Evolutionary conservation across 768 basidiomycete species (phyloP).

Genomic region (Phaffia australis): DNA sequence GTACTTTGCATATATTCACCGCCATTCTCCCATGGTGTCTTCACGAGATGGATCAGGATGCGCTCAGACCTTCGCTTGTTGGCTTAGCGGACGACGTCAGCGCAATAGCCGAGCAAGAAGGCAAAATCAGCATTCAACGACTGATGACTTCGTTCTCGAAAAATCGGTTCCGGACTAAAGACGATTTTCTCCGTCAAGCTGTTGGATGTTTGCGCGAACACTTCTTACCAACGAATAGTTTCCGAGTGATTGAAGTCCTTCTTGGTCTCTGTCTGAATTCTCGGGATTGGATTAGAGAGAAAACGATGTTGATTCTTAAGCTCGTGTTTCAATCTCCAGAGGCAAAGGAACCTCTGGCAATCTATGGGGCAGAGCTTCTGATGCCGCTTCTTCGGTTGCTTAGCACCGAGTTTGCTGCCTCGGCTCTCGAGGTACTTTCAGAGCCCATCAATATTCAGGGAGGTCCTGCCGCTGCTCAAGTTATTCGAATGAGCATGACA

Average conservation of each 20-base stretch:
- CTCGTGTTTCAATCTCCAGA: conserved; percentile 77
- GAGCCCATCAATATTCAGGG: conserved; percentile 72
- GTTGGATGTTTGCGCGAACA: conserved; percentile 74
- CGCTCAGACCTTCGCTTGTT: conserved; percentile 50
- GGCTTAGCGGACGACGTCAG: conserved; percentile 65
- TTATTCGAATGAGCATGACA: conserved; percentile 86
- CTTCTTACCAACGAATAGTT: conserved; percentile 57
- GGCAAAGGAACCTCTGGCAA: conserved; percentile 56
- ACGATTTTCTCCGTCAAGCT: conserved; percentile 86
- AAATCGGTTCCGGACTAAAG: conserved; percentile 74
- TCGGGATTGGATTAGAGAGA: conserved; percentile 67
- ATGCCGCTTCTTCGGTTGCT: conserved; percentile 82
- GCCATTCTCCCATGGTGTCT: conserved; percentile 79
- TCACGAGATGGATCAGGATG: conserved; percentile 59
- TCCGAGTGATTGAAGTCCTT: conserved; percentile 72
- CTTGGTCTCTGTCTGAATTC: conserved; percentile 74
- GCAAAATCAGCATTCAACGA: conserved; percentile 64
- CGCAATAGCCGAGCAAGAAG: conserved; percentile 58
- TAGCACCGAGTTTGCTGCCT: conserved; percentile 70
- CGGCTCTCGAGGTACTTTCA: conserved; percentile 86
- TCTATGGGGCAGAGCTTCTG: conserved; percentile 71
- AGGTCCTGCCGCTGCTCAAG: conserved; percentile 58
- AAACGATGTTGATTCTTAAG: conserved; percentile 78
- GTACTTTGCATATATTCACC: conserved; percentile 44
- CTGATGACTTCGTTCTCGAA: conserved; percentile 85